Conservation (phyloP, 2,329 filamentous ascomycete species). For the Cladosporium sp. region DNA sequence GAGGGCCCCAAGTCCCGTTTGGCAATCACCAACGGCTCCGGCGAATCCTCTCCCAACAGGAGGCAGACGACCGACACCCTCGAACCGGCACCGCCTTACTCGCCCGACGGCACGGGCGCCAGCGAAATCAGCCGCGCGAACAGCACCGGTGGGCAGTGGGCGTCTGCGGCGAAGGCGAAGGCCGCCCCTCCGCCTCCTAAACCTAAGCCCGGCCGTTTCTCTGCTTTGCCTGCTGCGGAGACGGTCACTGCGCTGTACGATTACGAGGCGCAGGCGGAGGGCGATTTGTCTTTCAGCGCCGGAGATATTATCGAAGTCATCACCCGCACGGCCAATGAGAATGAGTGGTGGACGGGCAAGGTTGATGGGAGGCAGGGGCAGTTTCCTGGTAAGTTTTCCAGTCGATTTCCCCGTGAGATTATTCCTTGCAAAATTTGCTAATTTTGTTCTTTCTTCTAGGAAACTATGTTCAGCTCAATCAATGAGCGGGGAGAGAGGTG, state of each 20-base stretch:
- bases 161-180: conserved; percentile 44
- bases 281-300: conserved; percentile 83
- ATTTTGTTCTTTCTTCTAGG: too few relatives aligned
- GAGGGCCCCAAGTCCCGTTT: conserved; percentile 18
- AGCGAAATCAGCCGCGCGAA: conserved; percentile 28
- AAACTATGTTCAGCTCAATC: conserved; percentile 47
- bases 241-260: conserved; percentile 91
- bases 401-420: too few relatives aligned
- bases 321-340: conserved; percentile 69
- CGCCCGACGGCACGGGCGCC: conserved; percentile 14
- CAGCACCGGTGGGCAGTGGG: conserved; percentile 36
- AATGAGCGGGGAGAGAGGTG: neutral
- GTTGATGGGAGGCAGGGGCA: conserved; percentile 78
- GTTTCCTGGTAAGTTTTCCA: conserved; percentile 86
- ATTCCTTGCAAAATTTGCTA: too few relatives aligned
- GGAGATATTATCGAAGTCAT: conserved; percentile 91
- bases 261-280: conserved; percentile 91
- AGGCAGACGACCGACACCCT: conserved; percentile 22
- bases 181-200: conserved; percentile 48
- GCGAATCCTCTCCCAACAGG: conserved; percentile 23
- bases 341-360: conserved; percentile 95
- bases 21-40: conserved; percentile 32
- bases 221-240: conserved; percentile 56
- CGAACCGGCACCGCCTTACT: conserved; percentile 26
- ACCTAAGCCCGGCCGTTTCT: conserved; percentile 66